Conservation (phyloP, 371 early-diverging fungal genomes). For the Mortierella sp. region DNA sequence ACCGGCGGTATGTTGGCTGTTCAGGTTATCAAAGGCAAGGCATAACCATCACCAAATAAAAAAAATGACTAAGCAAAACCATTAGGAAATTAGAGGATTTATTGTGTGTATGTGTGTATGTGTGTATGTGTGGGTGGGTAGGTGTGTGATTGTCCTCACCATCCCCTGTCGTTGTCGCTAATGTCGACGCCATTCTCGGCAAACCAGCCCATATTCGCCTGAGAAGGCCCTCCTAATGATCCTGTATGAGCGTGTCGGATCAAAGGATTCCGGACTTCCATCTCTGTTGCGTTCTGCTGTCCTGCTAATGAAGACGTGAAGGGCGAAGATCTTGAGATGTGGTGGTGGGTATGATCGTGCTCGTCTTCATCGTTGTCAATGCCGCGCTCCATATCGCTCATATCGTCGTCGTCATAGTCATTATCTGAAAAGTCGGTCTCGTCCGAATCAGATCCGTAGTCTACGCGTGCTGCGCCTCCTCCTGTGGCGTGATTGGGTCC, state of each 20-base stretch:
- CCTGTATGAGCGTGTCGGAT: not conserved
- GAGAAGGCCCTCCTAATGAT: conserved; percentile 11
- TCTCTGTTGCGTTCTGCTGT: conserved; percentile 15
- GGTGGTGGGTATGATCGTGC: not conserved
- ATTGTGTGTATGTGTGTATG: not conserved
- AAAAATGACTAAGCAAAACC: conserved; percentile 16
- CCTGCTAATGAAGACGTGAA: not conserved
- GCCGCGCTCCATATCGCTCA: conserved; percentile 50
- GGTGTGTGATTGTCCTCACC: conserved; percentile 14
- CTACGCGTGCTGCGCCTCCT: conserved; percentile 6
- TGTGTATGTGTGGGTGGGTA: not conserved
- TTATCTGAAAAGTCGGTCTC: conserved; percentile 34
- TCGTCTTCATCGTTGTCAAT: conserved; percentile 1
- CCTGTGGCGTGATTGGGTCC: not conserved
- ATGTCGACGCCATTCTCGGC: conserved; percentile 39
- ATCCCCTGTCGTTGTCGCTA: conserved; percentile 26
- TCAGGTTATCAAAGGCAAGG: conserved; percentile 53
- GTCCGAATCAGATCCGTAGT: conserved; percentile 30
- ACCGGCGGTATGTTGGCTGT: conserved; percentile 50
- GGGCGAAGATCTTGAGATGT: conserved; percentile 1
- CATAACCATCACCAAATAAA: conserved; percentile 28
- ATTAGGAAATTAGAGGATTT: not conserved
- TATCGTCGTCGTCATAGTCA: conserved; percentile 36
- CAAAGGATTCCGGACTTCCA: conserved; percentile 16
- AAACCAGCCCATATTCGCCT: conserved; percentile 38